A percentile compares a stretch with the other conserved stretches of the same genome.
phyloP scores from a whole-genome alignment of 345 rosid species.

The Syzygium jambos region DNA sequence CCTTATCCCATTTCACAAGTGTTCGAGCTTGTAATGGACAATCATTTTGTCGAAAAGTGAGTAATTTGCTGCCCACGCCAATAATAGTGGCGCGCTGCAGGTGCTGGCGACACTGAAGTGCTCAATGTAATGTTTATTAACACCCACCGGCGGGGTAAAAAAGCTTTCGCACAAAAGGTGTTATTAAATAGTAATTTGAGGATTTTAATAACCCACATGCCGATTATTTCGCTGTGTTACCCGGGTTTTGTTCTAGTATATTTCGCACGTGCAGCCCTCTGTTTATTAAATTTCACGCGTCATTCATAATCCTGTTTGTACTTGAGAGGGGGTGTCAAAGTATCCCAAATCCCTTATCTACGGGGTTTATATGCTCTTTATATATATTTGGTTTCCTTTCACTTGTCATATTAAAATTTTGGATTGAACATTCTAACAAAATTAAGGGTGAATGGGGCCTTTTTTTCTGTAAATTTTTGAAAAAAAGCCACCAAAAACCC shows the following conservation, averaged over 20 bases:
- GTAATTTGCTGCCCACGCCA: background rate
- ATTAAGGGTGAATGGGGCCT: too few relatives aligned
- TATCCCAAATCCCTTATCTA: background rate
- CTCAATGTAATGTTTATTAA: background rate
- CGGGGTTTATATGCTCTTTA: background rate
- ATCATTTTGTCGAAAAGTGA: background rate
- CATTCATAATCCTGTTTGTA: background rate
- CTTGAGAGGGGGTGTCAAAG: background rate
- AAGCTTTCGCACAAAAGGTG: background rate
- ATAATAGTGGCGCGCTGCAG: background rate
- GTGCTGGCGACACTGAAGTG: background rate
- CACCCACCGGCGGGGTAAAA: background rate
- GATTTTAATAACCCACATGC: background rate
- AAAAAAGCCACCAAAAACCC: too few relatives aligned
- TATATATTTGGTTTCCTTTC: background rate
- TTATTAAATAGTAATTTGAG: background rate
- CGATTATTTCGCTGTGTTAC: background rate
- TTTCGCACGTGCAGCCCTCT: too few relatives aligned
- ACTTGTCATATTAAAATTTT: background rate
- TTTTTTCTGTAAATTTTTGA: too few relatives aligned
- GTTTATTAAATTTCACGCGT: too few relatives aligned
- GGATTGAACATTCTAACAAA: too few relatives aligned
- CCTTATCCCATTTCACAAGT: background rate
- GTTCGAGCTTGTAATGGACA: background rate
- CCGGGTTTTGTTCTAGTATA: too few relatives aligned